A percentile compares a stretch with the other conserved stretches of the same genome.
Evolutionary conservation across 129 eudicot species (phyloP).

Genomic region (Heracleum sosnowskyi): DNA sequence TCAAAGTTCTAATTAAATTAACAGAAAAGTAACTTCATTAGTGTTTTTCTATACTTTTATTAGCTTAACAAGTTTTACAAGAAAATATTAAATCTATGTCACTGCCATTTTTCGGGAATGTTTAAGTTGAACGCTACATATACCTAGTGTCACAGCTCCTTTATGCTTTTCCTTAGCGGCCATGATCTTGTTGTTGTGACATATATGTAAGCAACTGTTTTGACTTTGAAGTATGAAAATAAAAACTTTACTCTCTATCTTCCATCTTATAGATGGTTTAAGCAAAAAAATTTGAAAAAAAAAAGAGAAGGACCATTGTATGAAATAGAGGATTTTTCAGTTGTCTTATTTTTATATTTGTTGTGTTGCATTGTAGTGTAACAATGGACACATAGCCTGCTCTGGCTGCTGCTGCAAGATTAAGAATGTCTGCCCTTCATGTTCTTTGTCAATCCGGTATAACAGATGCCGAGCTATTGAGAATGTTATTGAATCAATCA

Average conservation of each 20-base stretch:
- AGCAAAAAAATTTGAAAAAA: not conserved
- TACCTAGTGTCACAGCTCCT: not conserved
- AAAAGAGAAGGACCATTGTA: not conserved
- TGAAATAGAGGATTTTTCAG: not conserved
- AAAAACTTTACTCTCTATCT: not conserved
- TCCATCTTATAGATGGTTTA: not conserved
- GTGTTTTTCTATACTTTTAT: not conserved
- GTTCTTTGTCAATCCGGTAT: conserved; percentile 50
- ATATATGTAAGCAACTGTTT: not conserved
- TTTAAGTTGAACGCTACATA: not conserved
- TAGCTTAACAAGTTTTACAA: not conserved
- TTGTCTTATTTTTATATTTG: not conserved
- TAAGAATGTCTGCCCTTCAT: conserved; percentile 47
- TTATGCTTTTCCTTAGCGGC: not conserved
- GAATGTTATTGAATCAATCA: conserved; percentile 59
- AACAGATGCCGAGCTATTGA: conserved; percentile 78
- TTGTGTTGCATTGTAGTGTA: conserved; percentile 35
- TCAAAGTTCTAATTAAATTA: not conserved
- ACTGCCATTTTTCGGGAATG: not conserved
- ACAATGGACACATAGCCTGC: conserved; percentile 69
- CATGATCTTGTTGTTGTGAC: not conserved
- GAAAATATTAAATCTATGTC: not conserved
- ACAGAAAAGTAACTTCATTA: not conserved
- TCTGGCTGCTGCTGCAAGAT: conserved; percentile 51
- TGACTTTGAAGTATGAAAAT: not conserved